Conservation (phyloP, 75 land plant species). For the Larix kaempferi region DNA sequence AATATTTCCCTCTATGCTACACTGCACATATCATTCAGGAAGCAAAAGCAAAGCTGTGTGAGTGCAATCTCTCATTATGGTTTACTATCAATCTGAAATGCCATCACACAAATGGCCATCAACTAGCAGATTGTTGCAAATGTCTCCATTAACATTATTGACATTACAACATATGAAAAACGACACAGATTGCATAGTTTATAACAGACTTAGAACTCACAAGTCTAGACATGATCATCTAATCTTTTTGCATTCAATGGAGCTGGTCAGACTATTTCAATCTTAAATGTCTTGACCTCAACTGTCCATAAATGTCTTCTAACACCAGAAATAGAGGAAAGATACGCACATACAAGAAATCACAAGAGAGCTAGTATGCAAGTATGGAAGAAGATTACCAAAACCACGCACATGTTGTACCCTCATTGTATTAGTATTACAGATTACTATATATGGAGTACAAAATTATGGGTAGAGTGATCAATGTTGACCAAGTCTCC, state of each 20-base stretch:
- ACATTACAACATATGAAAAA: neutral
- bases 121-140: too few species aligned
- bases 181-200: neutral
- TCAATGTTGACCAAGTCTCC: too few species aligned
- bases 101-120: too few species aligned
- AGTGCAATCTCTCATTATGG: neutral
- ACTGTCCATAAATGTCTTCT: neutral
- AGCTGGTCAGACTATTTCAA: neutral
- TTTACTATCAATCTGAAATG: neutral
- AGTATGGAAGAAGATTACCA: neutral
- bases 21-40: neutral
- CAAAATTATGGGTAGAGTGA: too few species aligned
- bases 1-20: neutral
- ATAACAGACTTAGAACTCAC: neutral
- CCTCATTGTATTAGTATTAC: too few species aligned
- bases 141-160: neutral
- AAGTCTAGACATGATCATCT: neutral
- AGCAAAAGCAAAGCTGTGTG: neutral
- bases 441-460: too few species aligned
- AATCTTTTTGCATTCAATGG: too few species aligned
- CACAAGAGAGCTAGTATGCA: neutral
- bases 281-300: neutral
- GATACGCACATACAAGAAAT: neutral
- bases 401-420: neutral
- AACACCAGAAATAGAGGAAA: neutral